Conservation (phyloP, 805 yeast species). For the Phaffomyces opuntiae region DNA sequence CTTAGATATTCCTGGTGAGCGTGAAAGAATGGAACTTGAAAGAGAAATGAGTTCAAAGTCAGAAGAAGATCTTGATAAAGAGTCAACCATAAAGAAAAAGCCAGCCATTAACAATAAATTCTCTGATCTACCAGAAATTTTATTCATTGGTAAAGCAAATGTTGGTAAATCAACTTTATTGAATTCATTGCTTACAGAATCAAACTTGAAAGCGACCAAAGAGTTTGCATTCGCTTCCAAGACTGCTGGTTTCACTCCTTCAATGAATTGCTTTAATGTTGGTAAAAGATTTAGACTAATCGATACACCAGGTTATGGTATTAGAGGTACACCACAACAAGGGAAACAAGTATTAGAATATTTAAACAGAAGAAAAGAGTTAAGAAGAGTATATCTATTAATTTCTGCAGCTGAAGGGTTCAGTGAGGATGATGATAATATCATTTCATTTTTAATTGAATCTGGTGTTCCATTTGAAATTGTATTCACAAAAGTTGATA, state of each 20-base stretch:
- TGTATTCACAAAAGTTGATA: conserved; percentile 73
- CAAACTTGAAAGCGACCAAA: conserved; percentile 22
- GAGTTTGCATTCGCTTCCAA: conserved; percentile 46
- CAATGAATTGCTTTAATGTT: conserved; percentile 66
- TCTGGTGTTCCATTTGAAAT: conserved; percentile 66
- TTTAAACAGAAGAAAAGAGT: conserved; percentile 42
- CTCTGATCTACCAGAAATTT: conserved; percentile 58
- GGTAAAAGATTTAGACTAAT: conserved; percentile 59
- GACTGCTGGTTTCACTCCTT: conserved; percentile 48
- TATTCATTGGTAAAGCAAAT: conserved; percentile 75
- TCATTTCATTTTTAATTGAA: conserved; percentile 42
- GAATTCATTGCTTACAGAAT: conserved; percentile 47
- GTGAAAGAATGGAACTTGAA: conserved; percentile 22
- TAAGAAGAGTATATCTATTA: conserved; percentile 55
- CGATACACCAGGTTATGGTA: conserved; percentile 92
- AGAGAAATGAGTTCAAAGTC: conserved; percentile 5
- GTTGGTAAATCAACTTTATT: conserved; percentile 81
- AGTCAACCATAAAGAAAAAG: conserved; percentile 1
- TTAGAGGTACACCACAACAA: conserved; percentile 54
- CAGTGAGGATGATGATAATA: conserved; percentile 44
- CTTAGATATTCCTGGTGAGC: conserved; percentile 52
- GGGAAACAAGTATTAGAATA: conserved; percentile 66
- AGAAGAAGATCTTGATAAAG: conserved; percentile 11
- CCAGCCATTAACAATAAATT: conserved; percentile 1
- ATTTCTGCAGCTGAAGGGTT: conserved; percentile 57